These are phyloP conservation scores for Apostasia shenzhenica DNA, from an alignment of 106 monocot genomes.

Conservation along the genomic window DNA sequence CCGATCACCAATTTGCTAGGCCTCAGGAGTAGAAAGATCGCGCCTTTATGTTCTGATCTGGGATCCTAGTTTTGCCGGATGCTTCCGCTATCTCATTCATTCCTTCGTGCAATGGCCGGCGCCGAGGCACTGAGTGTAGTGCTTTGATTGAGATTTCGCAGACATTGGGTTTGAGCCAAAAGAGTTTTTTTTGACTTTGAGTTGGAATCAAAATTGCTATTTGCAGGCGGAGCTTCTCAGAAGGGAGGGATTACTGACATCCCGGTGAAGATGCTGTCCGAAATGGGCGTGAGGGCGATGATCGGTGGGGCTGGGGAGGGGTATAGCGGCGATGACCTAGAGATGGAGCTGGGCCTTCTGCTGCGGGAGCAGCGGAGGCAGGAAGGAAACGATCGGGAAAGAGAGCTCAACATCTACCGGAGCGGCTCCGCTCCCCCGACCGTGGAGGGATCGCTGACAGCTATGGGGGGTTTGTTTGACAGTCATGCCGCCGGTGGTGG, in stretches of 20 bases:
- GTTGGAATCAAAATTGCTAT: not conserved
- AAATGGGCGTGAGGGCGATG: slow-evolving; percentile 19
- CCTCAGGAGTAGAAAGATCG: not conserved
- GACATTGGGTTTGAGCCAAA: not conserved
- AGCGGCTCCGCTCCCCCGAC: slow-evolving; percentile 69
- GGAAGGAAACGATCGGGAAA: slow-evolving; percentile 25
- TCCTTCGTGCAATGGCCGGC: not conserved
- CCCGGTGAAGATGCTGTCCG: slow-evolving; percentile 17
- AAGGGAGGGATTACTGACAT: slow-evolving; percentile 4
- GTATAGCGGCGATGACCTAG: slow-evolving; percentile 24
- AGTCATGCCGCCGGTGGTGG: not conserved
- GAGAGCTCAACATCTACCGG: slow-evolving; percentile 48
- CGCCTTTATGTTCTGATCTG: not conserved
- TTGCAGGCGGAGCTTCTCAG: slow-evolving; percentile 1
- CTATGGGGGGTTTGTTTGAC: slow-evolving; percentile 19
- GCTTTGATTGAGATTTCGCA: not conserved
- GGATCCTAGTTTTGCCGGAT: not conserved
- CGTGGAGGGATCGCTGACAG: slow-evolving; percentile 34
- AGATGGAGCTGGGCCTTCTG: slow-evolving; percentile 27
- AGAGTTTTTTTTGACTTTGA: not conserved
- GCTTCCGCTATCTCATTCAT: not conserved
- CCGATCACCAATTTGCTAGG: not conserved
- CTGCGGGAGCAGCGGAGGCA: slow-evolving; percentile 28
- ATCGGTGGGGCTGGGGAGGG: slow-evolving; percentile 8
- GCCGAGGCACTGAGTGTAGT: not conserved